Evolutionary conservation across 331 rosid genomes (phyloP).

Genomic region (Acacia concinna): DNA sequence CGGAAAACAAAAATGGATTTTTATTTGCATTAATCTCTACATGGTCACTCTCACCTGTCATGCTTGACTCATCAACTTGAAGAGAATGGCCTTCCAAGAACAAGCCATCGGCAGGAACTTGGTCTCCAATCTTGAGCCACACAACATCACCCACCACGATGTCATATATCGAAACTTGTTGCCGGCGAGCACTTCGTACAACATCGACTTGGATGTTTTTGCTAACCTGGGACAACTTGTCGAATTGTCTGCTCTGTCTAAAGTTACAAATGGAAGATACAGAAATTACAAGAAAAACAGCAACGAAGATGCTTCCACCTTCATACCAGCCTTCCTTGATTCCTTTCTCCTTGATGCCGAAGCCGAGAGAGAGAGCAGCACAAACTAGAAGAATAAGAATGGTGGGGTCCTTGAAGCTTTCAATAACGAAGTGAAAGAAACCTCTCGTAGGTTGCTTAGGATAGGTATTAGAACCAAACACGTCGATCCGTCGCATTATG

Average conservation of each 20-base stretch:
- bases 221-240: background rate
- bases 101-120: conserved; percentile 29
- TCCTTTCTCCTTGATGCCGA: conserved; percentile 24
- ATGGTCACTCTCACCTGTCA: conserved; percentile 31
- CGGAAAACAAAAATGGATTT: conserved; percentile 27
- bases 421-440: conserved; percentile 3
- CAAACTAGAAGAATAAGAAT: conserved; percentile 17
- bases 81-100: conserved; percentile 20
- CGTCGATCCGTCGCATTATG: background rate
- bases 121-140: conserved; percentile 27
- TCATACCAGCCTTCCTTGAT: conserved; percentile 28
- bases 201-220: conserved; percentile 1
- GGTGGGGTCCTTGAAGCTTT: conserved; percentile 27
- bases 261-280: background rate
- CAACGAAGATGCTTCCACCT: conserved; percentile 22
- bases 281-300: conserved; percentile 4
- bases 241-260: background rate
- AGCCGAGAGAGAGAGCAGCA: conserved; percentile 22
- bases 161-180: background rate
- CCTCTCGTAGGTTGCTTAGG: background rate
- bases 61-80: conserved; percentile 30
- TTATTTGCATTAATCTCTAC: background rate
- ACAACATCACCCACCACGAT: conserved; percentile 17
- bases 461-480: conserved; percentile 18
- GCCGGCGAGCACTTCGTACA: conserved; percentile 13